Evolutionary conservation across 257 asterid genomes (phyloP), one percentile per base, ranked within the genome.

Genomic region (Fraxinus pennsylvanica): DNA sequence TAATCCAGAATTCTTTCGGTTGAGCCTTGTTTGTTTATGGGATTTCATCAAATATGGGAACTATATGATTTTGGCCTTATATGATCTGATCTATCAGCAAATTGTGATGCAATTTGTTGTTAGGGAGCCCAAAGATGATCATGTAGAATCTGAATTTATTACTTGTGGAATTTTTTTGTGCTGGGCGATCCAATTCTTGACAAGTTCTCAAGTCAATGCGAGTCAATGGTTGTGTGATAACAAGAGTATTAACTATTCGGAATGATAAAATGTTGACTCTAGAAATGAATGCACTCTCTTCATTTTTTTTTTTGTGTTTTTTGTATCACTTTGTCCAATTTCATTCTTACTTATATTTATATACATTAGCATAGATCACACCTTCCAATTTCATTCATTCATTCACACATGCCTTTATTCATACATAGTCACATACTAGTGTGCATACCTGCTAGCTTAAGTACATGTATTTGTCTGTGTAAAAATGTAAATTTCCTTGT

Each of bases 211-310:
- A 68, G 61, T 73, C 50, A 72, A 73, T 36, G 75, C 27, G 65
- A 74, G 33, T 69, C 79, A 68, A 54, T 50, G 74, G 17, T 36
- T 57, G 65, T 57, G 67, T 68, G 13, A 43, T 9, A 27, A 27
- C 14, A 22, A 27, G 36, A 63, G 36, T 27, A 25, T 27, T 9
- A 9, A 63, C 36, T 36, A 27, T 4, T 63, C n/a, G 3, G 32
- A 59, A 59, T n/a, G 67, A 59, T 59, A 22, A 59, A 21, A 2
- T 8, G 36, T 63, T 63, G 69, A 15, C 36, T 63, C 14, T 27
- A 63, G 19, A 63, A 27, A 25, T 63, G 6, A 63, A 63, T 63
- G 7, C 19, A 63, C 29, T 63, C 17, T 27, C 69, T 61, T 22
- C 10, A 25, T 61, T 61, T 4, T 61, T 22, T 8, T 3, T 6